These are phyloP conservation scores for Komagataella phaffii DNA, from an alignment of 805 yeast species.

Conservation along the genomic window DNA sequence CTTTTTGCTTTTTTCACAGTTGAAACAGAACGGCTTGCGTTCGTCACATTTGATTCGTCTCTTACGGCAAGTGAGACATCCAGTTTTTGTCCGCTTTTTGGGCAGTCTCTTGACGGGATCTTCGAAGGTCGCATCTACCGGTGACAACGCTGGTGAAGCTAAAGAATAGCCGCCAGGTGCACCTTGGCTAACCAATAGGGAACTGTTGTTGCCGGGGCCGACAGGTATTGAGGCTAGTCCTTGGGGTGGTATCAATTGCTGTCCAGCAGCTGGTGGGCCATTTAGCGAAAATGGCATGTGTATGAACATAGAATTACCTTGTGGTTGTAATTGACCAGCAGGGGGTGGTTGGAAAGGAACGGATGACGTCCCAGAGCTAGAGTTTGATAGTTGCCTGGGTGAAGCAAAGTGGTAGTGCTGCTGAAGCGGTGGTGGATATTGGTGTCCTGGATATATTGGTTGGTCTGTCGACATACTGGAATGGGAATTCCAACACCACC, in stretches of 20 bases:
- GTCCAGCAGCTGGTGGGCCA: background rate
- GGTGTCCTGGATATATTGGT: background rate
- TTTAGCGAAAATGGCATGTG: background rate
- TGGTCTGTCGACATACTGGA: background rate
- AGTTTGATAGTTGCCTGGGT: background rate
- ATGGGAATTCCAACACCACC: background rate
- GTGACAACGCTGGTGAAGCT: background rate
- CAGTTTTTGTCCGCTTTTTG: constrained; percentile 57
- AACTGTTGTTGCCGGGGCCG: background rate
- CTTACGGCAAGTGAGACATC: constrained; percentile 62
- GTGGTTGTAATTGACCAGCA: background rate
- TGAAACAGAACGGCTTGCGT: constrained; percentile 52
- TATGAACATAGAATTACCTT: background rate
- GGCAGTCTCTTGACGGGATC: constrained; percentile 26
- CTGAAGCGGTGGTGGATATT: background rate
- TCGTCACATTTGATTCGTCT: constrained; percentile 70
- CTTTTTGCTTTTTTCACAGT: constrained; percentile 53
- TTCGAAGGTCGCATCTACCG: background rate
- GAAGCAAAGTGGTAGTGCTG: background rate
- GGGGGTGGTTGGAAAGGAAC: background rate
- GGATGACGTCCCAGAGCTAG: background rate
- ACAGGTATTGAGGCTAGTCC: background rate
- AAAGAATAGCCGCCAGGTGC: background rate
- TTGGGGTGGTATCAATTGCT: background rate
- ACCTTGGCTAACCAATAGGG: background rate